A percentile compares a stretch with the other conserved stretches of the same genome.
Evolutionary conservation across 2,329 filamentous ascomycete genomes (phyloP).

Genomic region (Scytalidium lignicola): DNA sequence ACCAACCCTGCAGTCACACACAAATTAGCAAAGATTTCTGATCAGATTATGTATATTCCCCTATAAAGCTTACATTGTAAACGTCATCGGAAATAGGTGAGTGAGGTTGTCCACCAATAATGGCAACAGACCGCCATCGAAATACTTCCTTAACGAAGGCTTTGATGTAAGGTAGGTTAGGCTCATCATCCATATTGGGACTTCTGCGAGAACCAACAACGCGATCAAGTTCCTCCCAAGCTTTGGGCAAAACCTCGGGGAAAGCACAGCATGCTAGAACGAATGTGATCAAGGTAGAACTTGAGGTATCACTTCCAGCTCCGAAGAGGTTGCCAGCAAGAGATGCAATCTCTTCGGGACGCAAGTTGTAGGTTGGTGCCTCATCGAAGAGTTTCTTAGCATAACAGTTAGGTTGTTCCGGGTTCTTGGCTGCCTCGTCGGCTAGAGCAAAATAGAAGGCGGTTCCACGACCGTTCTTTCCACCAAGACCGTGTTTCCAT

Average conservation of each 20-base stretch:
- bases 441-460: slow-evolving; percentile 18
- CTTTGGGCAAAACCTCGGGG: slow-evolving; percentile 29
- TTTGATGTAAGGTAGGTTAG: slow-evolving; percentile 36
- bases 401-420: slow-evolving; percentile 14
- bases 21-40: no score
- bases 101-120: slow-evolving; percentile 19
- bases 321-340: slow-evolving; percentile 37
- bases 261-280: slow-evolving; percentile 36
- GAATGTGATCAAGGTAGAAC: slow-evolving; percentile 28
- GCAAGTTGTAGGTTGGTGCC: slow-evolving; percentile 14
- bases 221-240: slow-evolving; percentile 38
- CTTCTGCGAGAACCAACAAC: slow-evolving; percentile 41
- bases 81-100: slow-evolving; percentile 25
- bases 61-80: slow-evolving; percentile 15
- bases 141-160: slow-evolving; percentile 34
- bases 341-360: slow-evolving; percentile 12
- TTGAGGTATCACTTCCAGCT: slow-evolving; percentile 31
- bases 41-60: no score
- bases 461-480: slow-evolving; percentile 9
- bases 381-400: slow-evolving; percentile 18
- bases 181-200: slow-evolving; percentile 39
- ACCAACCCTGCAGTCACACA: slow-evolving; percentile 20
- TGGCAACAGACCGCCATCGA: slow-evolving; percentile 34
- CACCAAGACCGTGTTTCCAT: slow-evolving; percentile 18
- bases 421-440: slow-evolving; percentile 15